Evolutionary conservation across 2,329 filamentous ascomycete species (phyloP).

Genomic region (Nemania abortiva): DNA sequence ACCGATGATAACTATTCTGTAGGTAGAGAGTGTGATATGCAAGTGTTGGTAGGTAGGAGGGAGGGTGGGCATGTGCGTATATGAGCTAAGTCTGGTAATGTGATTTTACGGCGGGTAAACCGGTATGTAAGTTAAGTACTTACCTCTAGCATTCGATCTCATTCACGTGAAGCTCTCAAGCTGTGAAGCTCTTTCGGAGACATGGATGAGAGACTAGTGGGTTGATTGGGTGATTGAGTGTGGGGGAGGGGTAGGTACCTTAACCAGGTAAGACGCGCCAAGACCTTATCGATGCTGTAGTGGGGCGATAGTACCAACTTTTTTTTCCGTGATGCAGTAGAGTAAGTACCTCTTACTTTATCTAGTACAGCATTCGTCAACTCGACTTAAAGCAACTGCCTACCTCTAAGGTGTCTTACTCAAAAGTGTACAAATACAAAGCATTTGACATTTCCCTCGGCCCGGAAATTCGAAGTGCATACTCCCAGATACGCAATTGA

Average conservation of each 20-base stretch:
- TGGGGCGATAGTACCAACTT: conserved; percentile 31
- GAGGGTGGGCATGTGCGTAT: no score
- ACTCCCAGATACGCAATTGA: neutral
- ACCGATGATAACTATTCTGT: neutral
- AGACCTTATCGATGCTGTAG: conserved; percentile 26
- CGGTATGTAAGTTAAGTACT: no score
- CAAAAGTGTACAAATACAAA: neutral
- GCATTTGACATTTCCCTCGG: neutral
- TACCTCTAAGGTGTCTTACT: neutral
- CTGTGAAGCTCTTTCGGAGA: no score
- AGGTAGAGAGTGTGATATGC: neutral
- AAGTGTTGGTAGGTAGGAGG: no score
- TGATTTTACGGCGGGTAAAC: neutral
- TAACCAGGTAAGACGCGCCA: conserved; percentile 2
- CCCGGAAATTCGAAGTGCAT: neutral
- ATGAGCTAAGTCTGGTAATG: neutral
- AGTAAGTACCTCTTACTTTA: neutral
- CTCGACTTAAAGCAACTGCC: neutral
- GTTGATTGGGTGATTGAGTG: no score
- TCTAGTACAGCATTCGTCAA: neutral
- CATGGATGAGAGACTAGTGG: no score
- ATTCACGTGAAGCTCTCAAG: neutral
- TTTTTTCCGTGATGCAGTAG: conserved; percentile 23
- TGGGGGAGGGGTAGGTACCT: no score
- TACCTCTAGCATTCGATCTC: neutral